phyloP scores from a whole-genome alignment of 768 basidiomycete genomes.

The Leccinum rimulosum region DNA sequence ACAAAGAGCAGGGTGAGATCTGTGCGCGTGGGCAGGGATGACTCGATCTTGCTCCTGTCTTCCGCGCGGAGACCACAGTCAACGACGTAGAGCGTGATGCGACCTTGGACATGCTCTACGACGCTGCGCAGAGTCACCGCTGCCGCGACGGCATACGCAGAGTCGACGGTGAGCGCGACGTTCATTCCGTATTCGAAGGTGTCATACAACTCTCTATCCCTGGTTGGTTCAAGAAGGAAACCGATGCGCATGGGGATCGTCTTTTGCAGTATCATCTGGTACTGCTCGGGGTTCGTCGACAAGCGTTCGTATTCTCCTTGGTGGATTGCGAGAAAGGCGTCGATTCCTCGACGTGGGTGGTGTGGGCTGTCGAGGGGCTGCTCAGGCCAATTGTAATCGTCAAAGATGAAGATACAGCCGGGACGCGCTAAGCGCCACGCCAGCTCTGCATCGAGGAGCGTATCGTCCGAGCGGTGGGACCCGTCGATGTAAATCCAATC shows the following conservation, averaged over 20 bases:
- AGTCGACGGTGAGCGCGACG: conserved; percentile 43
- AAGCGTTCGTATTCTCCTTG: conserved; percentile 45
- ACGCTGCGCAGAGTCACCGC: conserved; percentile 47
- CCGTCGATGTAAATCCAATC: conserved; percentile 63
- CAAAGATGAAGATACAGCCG: conserved; percentile 53
- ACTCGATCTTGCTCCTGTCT: conserved; percentile 34
- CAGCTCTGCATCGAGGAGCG: conserved; percentile 58
- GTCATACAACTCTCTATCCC: conserved; percentile 1
- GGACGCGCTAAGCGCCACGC: conserved; percentile 53
- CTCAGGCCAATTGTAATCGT: conserved; percentile 54
- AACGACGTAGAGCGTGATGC: conserved; percentile 49
- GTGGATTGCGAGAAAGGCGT: conserved; percentile 53
- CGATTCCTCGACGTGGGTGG: conserved; percentile 56
- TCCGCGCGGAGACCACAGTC: conserved; percentile 42
- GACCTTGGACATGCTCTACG: conserved; percentile 33
- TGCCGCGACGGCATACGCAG: conserved; percentile 45
- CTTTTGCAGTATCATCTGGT: conserved; percentile 56
- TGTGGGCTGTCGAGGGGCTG: conserved; percentile 47
- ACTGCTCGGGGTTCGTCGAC: conserved; percentile 34
- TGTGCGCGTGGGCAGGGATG: conserved; percentile 25
- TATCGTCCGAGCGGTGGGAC: conserved; percentile 59
- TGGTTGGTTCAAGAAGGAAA: conserved; percentile 31
- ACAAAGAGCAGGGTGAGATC: conserved; percentile 45
- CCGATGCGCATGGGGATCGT: conserved; percentile 51
- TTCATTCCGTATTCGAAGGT: conserved; percentile 47